phyloP scores from a whole-genome alignment of 352 stramenopile species.

The Pythium apleroticum region DNA sequence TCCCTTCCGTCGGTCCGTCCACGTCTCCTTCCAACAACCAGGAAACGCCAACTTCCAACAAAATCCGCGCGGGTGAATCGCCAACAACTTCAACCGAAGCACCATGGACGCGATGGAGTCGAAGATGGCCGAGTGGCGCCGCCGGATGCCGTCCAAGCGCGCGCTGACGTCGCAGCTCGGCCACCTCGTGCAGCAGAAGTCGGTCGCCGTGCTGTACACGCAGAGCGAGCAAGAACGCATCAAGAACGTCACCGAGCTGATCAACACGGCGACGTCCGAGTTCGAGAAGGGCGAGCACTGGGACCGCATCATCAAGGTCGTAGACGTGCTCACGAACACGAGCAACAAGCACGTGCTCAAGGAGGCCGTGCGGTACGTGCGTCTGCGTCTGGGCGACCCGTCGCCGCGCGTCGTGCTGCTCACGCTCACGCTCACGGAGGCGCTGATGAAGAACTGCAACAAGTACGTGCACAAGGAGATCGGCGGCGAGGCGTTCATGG shows the following conservation, averaged over 20 bases:
- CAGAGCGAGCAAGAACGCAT: slow-evolving; percentile 74
- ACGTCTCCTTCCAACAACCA: background rate
- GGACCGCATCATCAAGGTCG: slow-evolving; percentile 71
- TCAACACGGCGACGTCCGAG: slow-evolving; percentile 65
- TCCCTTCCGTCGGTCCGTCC: background rate
- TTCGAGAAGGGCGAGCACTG: slow-evolving; percentile 72
- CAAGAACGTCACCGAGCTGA: slow-evolving; percentile 69
- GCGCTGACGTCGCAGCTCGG: slow-evolving; percentile 58
- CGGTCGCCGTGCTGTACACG: slow-evolving; percentile 71
- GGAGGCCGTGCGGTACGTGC: slow-evolving; percentile 72
- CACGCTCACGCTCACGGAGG: slow-evolving; percentile 65
- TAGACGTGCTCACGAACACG: slow-evolving; percentile 73
- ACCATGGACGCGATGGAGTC: slow-evolving; percentile 55
- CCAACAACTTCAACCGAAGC: slow-evolving; percentile 1
- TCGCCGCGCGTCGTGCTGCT: slow-evolving; percentile 64
- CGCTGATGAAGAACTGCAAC: slow-evolving; percentile 78
- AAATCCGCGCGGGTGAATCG: background rate
- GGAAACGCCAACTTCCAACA: background rate
- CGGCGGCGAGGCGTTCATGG: slow-evolving; percentile 66
- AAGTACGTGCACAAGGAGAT: slow-evolving; percentile 71
- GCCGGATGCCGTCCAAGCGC: slow-evolving; percentile 76
- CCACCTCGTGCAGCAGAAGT: slow-evolving; percentile 81
- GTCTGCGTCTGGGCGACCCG: slow-evolving; percentile 62
- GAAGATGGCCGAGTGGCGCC: slow-evolving; percentile 65
- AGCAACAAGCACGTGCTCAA: slow-evolving; percentile 60